Evolutionary conservation across 306 rosid genomes (phyloP).

Genomic region (Quercus robur): DNA sequence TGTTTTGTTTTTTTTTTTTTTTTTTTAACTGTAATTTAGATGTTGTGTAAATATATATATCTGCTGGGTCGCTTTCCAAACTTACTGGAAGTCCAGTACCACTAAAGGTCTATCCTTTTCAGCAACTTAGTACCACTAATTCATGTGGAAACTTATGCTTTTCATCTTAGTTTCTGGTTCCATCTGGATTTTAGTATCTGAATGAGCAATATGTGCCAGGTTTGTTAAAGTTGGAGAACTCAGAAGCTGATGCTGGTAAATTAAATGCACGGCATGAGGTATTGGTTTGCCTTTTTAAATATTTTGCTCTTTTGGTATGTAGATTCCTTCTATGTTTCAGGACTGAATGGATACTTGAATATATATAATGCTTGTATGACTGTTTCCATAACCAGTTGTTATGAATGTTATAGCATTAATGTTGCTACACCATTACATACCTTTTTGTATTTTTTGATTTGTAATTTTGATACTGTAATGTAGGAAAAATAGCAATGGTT

Average conservation of each 20-base stretch:
- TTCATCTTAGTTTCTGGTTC: conserved; percentile 16
- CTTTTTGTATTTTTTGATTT: neutral
- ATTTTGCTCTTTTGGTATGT: neutral
- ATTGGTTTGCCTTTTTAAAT: conserved; percentile 19
- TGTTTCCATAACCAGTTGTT: neutral
- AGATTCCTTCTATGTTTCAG: conserved; percentile 5
- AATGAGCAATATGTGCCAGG: conserved; percentile 23
- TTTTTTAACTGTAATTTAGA: neutral
- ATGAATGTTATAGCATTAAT: neutral
- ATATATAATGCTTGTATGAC: neutral
- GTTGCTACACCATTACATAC: neutral
- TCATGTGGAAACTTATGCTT: conserved; percentile 4
- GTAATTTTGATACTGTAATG: neutral
- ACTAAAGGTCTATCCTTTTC: neutral
- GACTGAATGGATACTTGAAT: neutral
- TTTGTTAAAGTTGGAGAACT: conserved; percentile 41
- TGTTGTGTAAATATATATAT: neutral
- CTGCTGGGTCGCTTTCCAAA: neutral
- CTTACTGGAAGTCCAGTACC: neutral
- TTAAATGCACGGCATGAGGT: conserved; percentile 74
- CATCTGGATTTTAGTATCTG: conserved; percentile 6
- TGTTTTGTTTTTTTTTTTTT: neutral
- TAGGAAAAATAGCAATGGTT: neutral
- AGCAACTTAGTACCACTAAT: conserved; percentile 8
- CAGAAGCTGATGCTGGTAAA: conserved; percentile 58